Evolutionary conservation across 75 land plant genomes (phyloP), one percentile per base, ranked within the genome.

Genomic region (Picea sitchensis): DNA sequence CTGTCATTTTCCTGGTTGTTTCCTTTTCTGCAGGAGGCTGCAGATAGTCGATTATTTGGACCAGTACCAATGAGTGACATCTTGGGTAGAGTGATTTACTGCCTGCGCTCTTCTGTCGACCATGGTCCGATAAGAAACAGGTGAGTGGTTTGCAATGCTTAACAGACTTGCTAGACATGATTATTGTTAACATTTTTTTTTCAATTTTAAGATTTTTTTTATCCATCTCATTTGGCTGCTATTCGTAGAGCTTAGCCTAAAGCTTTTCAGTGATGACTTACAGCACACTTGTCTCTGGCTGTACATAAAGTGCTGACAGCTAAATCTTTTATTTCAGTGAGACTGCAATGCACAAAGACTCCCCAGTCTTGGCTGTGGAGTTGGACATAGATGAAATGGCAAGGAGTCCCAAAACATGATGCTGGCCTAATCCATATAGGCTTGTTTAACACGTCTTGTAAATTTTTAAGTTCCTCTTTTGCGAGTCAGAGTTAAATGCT

Each of bases 61-160:
- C 96, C 94, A 41, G 80, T 94, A 59, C 78, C 91, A 34, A 87
- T 92, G 91, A 71, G 83, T 21, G 74, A 90, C 76, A 91, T 94
- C 14, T 63, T 90, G 12, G 96, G 96, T 7, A 82, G 96, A 82
- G 96, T 81, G 47, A 87, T 94, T 75, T 94, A 94, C 83, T 86
- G 84, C 56, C 81, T 94, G 64, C 89, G 87, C 78, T 87, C 88
- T 9, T 84, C 91, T 75, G 91, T 90, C 58, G 96, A 94, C 74
- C 96, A 94, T 82, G 92, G 94, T 31, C 84, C 86, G 51, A 88
- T 94, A 32, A 75, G 72, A 9, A 94, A 94, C 86, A 94, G 96
- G 96, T 90, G 17, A 73, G 75, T 77, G 5, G 47, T 60, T 59
- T 77, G 59, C 41, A 36, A 18, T 18, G 41, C 12, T 69, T 18